Conservation (phyloP, 2,329 filamentous ascomycete genomes). For the Xylaria hypoxylon region DNA sequence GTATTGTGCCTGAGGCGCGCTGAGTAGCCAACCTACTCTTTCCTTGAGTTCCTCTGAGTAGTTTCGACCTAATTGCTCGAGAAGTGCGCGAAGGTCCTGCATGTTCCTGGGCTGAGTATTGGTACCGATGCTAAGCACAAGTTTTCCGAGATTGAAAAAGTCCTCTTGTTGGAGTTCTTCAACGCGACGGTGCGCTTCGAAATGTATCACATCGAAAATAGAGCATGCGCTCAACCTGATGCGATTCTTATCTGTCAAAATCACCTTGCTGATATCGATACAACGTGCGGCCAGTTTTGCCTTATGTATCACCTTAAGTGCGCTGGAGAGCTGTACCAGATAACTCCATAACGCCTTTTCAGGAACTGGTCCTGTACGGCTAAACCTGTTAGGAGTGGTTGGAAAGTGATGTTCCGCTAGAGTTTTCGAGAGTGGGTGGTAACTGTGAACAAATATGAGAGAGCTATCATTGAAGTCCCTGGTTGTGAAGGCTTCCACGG, state of each 20-base stretch:
- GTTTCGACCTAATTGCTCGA: slow-evolving; percentile 80
- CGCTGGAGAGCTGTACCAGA: slow-evolving; percentile 89
- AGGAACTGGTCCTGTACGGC: slow-evolving; percentile 62
- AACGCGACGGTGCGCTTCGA: slow-evolving; percentile 75
- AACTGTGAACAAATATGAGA: slow-evolving; percentile 92
- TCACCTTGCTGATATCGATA: slow-evolving; percentile 87
- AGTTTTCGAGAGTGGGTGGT: slow-evolving; percentile 90
- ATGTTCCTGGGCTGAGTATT: slow-evolving; percentile 67
- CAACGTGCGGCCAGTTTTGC: slow-evolving; percentile 85
- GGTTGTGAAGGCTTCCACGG: slow-evolving; percentile 94
- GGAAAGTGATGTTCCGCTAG: slow-evolving; percentile 83
- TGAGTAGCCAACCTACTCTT: slow-evolving; percentile 84
- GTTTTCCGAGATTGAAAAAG: slow-evolving; percentile 82
- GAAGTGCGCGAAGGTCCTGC: slow-evolving; percentile 73
- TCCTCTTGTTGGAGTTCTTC: slow-evolving; percentile 89
- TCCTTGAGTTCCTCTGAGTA: slow-evolving; percentile 85
- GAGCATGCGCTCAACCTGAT: slow-evolving; percentile 89
- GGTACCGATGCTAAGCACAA: slow-evolving; percentile 85
- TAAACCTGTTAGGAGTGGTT: slow-evolving; percentile 61
- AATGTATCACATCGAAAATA: slow-evolving; percentile 89
- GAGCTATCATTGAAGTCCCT: slow-evolving; percentile 94
- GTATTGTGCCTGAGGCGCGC: slow-evolving; percentile 66
- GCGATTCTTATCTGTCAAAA: slow-evolving; percentile 90
- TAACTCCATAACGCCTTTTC: slow-evolving; percentile 92
- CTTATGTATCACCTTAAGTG: slow-evolving; percentile 85